Evolutionary conservation across 768 basidiomycete species (phyloP).

Genomic region (Naematelia encephala): DNA sequence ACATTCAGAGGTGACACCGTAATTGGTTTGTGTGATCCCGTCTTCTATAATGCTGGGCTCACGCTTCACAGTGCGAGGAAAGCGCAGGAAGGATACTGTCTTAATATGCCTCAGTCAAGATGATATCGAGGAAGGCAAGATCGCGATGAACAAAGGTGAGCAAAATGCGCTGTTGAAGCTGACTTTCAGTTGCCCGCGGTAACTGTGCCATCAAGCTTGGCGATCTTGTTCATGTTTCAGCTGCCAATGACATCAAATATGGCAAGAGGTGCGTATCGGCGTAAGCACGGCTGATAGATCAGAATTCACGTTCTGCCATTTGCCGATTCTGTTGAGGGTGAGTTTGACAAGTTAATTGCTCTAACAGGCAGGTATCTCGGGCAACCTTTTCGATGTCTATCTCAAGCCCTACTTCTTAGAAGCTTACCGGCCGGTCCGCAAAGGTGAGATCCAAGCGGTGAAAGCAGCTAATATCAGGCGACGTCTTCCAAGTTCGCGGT

Average conservation of each 20-base stretch:
- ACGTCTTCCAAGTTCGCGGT: slow-evolving; percentile 98
- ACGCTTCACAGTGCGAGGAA: slow-evolving; percentile 62
- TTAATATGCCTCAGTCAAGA: slow-evolving; percentile 94
- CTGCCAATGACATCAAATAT: slow-evolving; percentile 97
- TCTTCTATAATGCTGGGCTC: slow-evolving; percentile 1
- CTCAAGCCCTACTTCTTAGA: slow-evolving; percentile 98
- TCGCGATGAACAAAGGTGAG: slow-evolving; percentile 88
- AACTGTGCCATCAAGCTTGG: slow-evolving; percentile 96
- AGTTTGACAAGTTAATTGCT: slow-evolving; percentile 9
- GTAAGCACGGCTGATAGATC: neutral
- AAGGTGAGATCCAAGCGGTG: slow-evolving; percentile 25
- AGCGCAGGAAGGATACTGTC: slow-evolving; percentile 96
- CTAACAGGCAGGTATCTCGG: slow-evolving; percentile 61
- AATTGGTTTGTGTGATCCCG: slow-evolving; percentile 63
- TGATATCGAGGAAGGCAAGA: slow-evolving; percentile 95
- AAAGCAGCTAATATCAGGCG: slow-evolving; percentile 56
- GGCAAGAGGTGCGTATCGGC: slow-evolving; percentile 65
- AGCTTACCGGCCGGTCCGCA: slow-evolving; percentile 56
- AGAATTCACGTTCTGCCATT: slow-evolving; percentile 89
- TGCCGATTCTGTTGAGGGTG: slow-evolving; percentile 95
- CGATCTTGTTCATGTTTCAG: slow-evolving; percentile 91
- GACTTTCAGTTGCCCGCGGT: slow-evolving; percentile 78
- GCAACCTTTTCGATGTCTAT: slow-evolving; percentile 98
- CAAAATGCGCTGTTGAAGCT: neutral
- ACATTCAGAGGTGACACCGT: slow-evolving; percentile 73